These are phyloP conservation scores for Candida endomychidarum DNA, from an alignment of 805 yeast genomes.

Conservation along the genomic window DNA sequence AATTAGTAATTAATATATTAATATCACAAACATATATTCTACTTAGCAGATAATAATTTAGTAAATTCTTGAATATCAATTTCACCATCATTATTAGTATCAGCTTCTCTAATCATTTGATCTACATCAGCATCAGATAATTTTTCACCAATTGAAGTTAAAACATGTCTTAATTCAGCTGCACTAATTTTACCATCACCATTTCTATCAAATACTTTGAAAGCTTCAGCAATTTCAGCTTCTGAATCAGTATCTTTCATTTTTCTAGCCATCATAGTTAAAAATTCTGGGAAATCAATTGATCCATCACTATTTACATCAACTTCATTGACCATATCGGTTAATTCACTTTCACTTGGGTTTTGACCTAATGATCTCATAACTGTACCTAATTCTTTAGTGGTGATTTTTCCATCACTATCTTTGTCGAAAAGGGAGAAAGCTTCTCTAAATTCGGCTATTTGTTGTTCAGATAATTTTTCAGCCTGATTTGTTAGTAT, in stretches of 20 bases:
- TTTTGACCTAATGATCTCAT: slow-evolving; percentile 99
- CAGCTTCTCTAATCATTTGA: slow-evolving; percentile 96
- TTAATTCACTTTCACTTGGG: slow-evolving; percentile 93
- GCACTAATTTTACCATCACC: slow-evolving; percentile 97
- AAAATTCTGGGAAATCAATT: slow-evolving; percentile 48
- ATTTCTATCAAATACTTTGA: slow-evolving; percentile 94
- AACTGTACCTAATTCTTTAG: slow-evolving; percentile 94
- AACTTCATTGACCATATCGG: slow-evolving; percentile 96
- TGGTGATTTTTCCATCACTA: slow-evolving; percentile 94
- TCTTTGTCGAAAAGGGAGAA: slow-evolving; percentile 96
- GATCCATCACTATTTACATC: slow-evolving; percentile 92
- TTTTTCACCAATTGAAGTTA: slow-evolving; percentile 97
- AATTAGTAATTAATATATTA: background rate
- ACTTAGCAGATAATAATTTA: slow-evolving; percentile 78
- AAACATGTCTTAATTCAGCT: slow-evolving; percentile 93
- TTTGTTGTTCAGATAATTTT: slow-evolving; percentile 92
- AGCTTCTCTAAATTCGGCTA: slow-evolving; percentile 96
- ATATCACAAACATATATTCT: slow-evolving; percentile 16
- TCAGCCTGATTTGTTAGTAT: slow-evolving; percentile 54
- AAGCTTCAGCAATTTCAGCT: slow-evolving; percentile 96
- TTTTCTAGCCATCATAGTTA: slow-evolving; percentile 54
- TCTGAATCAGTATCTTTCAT: slow-evolving; percentile 96
- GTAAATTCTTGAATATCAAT: slow-evolving; percentile 97
- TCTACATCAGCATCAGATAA: slow-evolving; percentile 95
- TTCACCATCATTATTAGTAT: slow-evolving; percentile 93